Evolutionary conservation across 164 flowering plant genomes (phyloP), one percentile per base, ranked within the genome.

Genomic region (Sedum album): DNA sequence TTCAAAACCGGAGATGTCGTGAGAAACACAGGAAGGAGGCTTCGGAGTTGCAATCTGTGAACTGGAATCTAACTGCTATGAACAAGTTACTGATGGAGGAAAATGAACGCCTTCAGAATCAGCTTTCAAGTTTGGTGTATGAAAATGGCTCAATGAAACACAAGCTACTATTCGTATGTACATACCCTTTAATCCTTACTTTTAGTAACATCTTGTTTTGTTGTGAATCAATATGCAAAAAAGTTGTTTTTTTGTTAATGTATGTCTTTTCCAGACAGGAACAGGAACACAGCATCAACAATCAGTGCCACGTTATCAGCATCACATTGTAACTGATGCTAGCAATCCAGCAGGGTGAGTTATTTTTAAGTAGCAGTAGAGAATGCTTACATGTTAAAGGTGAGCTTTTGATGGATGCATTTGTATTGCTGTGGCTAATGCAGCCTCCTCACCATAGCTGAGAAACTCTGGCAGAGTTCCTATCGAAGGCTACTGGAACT

Each of bases 381-480:
- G 8, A 51, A 51, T 51, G 25, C 28, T 51, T n/a, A 55, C 11
- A 55, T 55, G 2, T 11, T 28, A 25, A 1, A 25, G 6, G 26
- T 11, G 11, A 41, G 11, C 4, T 25, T 1, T 55, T 55, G 5
- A 2, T 1, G 1, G 25, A 55, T 11, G 13, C 18, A 57, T 1
- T 57, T 57, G 28, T 3, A 15, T 10, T 1, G 35, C 61, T 5
- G 73, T 55, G 10, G 44, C 36, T 25, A 18, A 0, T 44, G 31
- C 44, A 88, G 94, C 75, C 89, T 90, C 76, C 86, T 90, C 68
- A 79, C 94, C 1, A 81, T 90, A 68, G 97, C 97, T 66, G 90
- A 90, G 89, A 92, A 90, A 87, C 97, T 86, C 75, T 88, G 82
- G 78, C 97, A 82, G 92, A 88, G 97, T 90, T 90, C 89, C 97